Evolutionary conservation across 2,329 filamentous ascomycete genomes (phyloP), one percentile per base, ranked within the genome.

Genomic region (Pyrenophora seminiperda): DNA sequence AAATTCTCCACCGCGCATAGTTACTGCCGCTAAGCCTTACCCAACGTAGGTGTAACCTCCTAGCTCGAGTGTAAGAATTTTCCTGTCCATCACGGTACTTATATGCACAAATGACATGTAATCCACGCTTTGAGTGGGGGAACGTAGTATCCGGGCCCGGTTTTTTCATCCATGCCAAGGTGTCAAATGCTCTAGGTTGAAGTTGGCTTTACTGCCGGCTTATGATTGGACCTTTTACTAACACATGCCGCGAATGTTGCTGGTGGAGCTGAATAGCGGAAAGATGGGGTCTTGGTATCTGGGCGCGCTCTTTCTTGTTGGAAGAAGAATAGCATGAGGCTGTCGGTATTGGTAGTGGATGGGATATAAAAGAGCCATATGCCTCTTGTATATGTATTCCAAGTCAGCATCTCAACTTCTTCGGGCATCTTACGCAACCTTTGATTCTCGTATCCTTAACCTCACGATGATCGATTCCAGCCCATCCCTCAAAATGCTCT

Each of bases 51-150:
- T 40, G 47, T 33, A 45, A 22, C 14, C 44, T 38, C 31, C 34
- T 53, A 37, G 34, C 45, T 57, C 58, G 30, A 47, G 47, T 46
- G 45, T 52, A 47, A 57, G 60, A 65, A 62, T 41, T 50, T 49
- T 53, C 55, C 55, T 43, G 57, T 31, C 63, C 67, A 71, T 63
- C 66, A 71, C 27, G 65, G 67, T 71, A 53, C 66, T 68, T 47
- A 37, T 20, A 37, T 30, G 31, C 17, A 30, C 42, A 36, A 22
- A 29, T n/a, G n/a, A n/a, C n/a, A n/a, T n/a, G n/a, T n/a, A 22
- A 41, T 22, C 11, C n/a, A 48, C 24, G 7, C 39, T 19, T 36
- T 17, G 20, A 52, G 41, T 50, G 48, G 56, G 53, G 40, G 46
- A 47, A 50, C 20, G 40, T 50, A 38, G 34, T 27, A 11, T 46